phyloP scores from a whole-genome alignment of 352 stramenopile genomes.

The Blastocystis sp. region DNA sequence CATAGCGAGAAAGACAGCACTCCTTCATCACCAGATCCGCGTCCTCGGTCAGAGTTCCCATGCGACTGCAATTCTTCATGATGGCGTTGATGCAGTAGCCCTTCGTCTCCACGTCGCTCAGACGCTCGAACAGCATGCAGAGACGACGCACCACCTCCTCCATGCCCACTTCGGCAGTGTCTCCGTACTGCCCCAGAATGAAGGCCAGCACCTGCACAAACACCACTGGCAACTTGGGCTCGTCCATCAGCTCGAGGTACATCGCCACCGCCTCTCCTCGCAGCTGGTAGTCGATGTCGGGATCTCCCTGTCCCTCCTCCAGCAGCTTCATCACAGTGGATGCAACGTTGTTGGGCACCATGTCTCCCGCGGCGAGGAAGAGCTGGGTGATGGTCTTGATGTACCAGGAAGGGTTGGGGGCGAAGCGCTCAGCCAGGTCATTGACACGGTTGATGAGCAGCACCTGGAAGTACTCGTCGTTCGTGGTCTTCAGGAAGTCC shows the following conservation, averaged over 20 bases:
- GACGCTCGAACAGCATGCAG: constrained; percentile 81
- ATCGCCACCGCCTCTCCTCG: constrained; percentile 90
- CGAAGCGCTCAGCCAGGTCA: constrained; percentile 91
- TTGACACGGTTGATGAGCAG: constrained; percentile 94
- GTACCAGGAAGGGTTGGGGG: constrained; percentile 96
- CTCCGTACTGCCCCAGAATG: constrained; percentile 97
- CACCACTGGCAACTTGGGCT: constrained; percentile 83
- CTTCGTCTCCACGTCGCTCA: constrained; percentile 72
- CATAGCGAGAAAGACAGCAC: constrained; percentile 87
- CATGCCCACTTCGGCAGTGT: constrained; percentile 85
- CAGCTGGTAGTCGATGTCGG: constrained; percentile 90
- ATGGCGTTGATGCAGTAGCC: constrained; percentile 89
- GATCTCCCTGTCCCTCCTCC: constrained; percentile 90
- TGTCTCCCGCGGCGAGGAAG: constrained; percentile 87
- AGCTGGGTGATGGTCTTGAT: constrained; percentile 90
- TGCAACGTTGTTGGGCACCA: constrained; percentile 89
- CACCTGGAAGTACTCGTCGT: constrained; percentile 90
- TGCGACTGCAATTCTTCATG: constrained; percentile 94
- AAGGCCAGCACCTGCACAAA: constrained; percentile 94
- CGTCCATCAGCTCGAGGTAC: constrained; percentile 89
- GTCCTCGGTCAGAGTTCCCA: constrained; percentile 78
- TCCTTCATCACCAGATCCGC: constrained; percentile 89
- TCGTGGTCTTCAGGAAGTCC: constrained; percentile 86
- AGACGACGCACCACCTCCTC: constrained; percentile 88
- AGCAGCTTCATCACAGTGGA: constrained; percentile 97